A percentile compares a stretch with the other conserved stretches of the same genome.
These are phyloP conservation scores for Panellus pusillus DNA, from an alignment of 768 basidiomycete species.

Conservation along the genomic window DNA sequence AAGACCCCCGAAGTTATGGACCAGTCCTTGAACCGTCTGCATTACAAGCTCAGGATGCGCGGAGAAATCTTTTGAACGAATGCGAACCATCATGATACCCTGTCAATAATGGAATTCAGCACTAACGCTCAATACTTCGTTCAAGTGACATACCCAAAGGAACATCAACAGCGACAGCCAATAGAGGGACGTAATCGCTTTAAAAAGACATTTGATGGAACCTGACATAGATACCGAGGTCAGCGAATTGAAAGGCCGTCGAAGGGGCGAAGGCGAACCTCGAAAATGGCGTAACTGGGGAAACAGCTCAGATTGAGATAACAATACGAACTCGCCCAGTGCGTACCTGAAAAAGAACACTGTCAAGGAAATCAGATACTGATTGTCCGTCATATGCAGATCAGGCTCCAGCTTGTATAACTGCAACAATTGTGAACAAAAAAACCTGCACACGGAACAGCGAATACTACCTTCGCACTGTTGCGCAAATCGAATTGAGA, in stretches of 20 bases:
- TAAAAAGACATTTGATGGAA: constrained; percentile 72
- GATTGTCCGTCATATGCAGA: constrained; percentile 60
- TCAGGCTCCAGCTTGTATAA: constrained; percentile 61
- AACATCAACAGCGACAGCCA: constrained; percentile 79
- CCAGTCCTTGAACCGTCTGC: constrained; percentile 72
- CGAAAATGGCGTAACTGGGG: constrained; percentile 63
- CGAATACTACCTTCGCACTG: constrained; percentile 45
- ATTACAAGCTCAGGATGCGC: neutral
- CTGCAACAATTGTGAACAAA: constrained; percentile 33
- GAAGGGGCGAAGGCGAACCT: constrained; percentile 37
- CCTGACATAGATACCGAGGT: constrained; percentile 27
- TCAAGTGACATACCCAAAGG: constrained; percentile 40
- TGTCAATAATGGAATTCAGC: too few relatives aligned
- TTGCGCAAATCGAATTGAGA: constrained; percentile 1
- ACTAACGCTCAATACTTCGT: too few relatives aligned
- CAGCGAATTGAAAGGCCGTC: neutral
- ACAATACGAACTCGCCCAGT: neutral
- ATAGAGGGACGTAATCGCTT: constrained; percentile 75
- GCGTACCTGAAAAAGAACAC: constrained; percentile 52
- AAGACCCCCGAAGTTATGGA: constrained; percentile 67
- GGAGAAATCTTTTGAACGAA: neutral
- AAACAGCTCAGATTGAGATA: constrained; percentile 25
- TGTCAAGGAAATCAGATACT: constrained; percentile 67
- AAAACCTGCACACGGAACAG: neutral
- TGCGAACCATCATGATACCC: constrained; percentile 68